These are phyloP conservation scores for Amaranthus palmeri DNA, from an alignment of 148 eudicot species.

Conservation along the genomic window DNA sequence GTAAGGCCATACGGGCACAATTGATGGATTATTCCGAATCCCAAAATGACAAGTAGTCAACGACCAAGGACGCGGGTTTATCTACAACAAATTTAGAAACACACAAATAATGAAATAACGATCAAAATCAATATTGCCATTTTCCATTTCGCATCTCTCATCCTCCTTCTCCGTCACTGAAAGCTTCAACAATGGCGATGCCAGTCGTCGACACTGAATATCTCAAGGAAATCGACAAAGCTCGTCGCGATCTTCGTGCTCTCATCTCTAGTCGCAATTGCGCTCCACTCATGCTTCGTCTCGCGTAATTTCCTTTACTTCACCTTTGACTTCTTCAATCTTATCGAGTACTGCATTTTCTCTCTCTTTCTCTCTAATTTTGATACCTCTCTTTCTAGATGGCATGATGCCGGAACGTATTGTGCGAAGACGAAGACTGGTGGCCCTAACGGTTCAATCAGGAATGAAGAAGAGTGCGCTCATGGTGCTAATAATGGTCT, in stretches of 20 bases:
- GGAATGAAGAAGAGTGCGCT: conserved; percentile 66
- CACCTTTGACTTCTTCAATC: conserved; percentile 15
- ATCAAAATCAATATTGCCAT: neutral
- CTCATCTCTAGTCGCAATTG: conserved; percentile 81
- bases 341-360: neutral
- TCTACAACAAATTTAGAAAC: neutral
- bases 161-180: neutral
- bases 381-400: conserved; percentile 34
- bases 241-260: conserved; percentile 92
- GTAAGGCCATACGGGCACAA: too few species aligned
- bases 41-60: neutral
- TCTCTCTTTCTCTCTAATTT: neutral
- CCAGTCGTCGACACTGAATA: conserved; percentile 74
- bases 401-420: conserved; percentile 99
- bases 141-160: neutral
- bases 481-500: conserved; percentile 83
- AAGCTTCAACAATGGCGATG: conserved; percentile 55
- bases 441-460: conserved; percentile 88
- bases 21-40: too few species aligned
- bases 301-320: conserved; percentile 48
- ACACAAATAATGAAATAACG: neutral
- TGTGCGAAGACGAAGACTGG: conserved; percentile 85
- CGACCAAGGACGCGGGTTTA: neutral
- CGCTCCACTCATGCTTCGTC: conserved; percentile 96
- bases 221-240: conserved; percentile 72